Evolutionary conservation across 768 basidiomycete species (phyloP).

Genomic region (Pleurotus pulmonarius): DNA sequence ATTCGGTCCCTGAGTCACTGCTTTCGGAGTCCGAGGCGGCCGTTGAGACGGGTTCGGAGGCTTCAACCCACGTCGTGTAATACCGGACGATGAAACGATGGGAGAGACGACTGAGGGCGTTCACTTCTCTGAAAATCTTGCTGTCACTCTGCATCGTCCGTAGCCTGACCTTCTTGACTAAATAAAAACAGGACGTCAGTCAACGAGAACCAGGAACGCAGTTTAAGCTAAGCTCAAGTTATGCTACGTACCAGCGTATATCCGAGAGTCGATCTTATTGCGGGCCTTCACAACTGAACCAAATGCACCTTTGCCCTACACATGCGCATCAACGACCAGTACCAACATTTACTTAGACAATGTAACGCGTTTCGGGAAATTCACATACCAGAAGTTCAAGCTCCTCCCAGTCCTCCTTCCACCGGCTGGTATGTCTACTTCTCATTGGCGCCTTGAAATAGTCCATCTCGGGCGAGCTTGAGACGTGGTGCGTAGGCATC

Average conservation of each 20-base stretch:
- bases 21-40: slow-evolving; percentile 50
- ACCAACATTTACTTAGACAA: background rate
- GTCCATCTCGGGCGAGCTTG: slow-evolving; percentile 62
- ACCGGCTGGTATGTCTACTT: slow-evolving; percentile 64
- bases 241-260: slow-evolving; percentile 65
- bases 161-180: slow-evolving; percentile 88
- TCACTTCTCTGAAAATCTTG: slow-evolving; percentile 90
- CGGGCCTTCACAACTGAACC: slow-evolving; percentile 94
- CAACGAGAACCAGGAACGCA: background rate
- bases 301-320: slow-evolving; percentile 83
- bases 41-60: slow-evolving; percentile 47
- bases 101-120: slow-evolving; percentile 79
- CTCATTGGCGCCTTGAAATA: slow-evolving; percentile 47
- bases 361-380: background rate
- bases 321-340: background rate
- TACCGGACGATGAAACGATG: slow-evolving; percentile 92
- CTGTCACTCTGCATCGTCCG: slow-evolving; percentile 74
- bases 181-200: slow-evolving; percentile 1
- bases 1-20: slow-evolving; percentile 32
- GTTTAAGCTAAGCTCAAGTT: background rate
- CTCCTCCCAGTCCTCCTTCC: slow-evolving; percentile 94
- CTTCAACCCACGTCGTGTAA: slow-evolving; percentile 89
- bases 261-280: slow-evolving; percentile 81
- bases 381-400: slow-evolving; percentile 69
- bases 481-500: slow-evolving; percentile 31